Base-by-base conservation (phyloP, 768 basidiomycete genomes). In the Tricholoma bakamatsutake region DNA sequence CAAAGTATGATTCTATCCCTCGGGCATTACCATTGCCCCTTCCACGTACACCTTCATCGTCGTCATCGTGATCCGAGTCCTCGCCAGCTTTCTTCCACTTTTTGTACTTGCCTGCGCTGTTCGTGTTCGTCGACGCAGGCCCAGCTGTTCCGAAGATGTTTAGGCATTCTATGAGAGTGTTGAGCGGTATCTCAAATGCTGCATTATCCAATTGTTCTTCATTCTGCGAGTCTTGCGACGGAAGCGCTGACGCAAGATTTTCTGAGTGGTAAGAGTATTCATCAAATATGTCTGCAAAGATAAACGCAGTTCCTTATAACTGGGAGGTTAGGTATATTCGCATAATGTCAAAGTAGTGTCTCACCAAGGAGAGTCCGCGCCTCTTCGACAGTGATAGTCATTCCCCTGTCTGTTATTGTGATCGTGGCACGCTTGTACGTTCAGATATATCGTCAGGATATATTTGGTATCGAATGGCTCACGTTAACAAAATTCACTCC, bases 101-200 rank as follows among this genome's bases (percentile, higher is more conserved):
- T 64, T 75, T 82, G 60, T 71, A 74, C 59, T 76, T 78, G 8
- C 60, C 66, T 57, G 60, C 61, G 27, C 49, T 56, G 52, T 31
- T 59, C 52, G 63, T 65, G 12, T 71, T 65, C 12, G 72, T 64
- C 34, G 67, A 64, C 31, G 70, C 64, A 37, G 75, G 69, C 11
- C 80, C 77, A 1, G 88, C 90, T 10, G 93, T 90, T 28, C 96
- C 95, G 63, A 95, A 98, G 54, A 98, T 87, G 63, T 96, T 95
- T 31, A 99, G 76, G 63, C 91, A 94, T 60, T 97, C 93, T 57
- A 97, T 80, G 50, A 98, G 72, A 3, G 85, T 87, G 66, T 83
- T 81, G 37, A 99, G 80, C 2, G 88, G 88, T 54, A 99, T 80
- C 68, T 95, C 92, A 63, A 98, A 89, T 0, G 82, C 78, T 2